These are phyloP conservation scores for Botrytis aclada DNA, from an alignment of 2,329 filamentous ascomycete species.

Conservation along the genomic window DNA sequence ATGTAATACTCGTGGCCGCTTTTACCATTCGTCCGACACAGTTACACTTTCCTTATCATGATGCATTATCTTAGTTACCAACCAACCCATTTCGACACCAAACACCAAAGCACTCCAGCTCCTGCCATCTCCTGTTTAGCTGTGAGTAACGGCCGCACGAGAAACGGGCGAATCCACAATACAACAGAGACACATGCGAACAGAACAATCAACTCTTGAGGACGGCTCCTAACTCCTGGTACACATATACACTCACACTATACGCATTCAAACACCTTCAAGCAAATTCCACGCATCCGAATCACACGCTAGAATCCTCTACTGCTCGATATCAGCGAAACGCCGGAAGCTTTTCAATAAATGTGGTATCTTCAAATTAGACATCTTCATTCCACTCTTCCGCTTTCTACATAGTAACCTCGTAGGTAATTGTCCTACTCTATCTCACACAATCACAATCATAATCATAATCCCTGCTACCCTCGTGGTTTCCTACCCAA, in stretches of 20 bases:
- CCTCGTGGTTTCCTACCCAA: conserved; percentile 13
- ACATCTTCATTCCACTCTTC: conserved; percentile 1
- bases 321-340: not conserved
- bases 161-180: not conserved
- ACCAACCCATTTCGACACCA: not conserved
- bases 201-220: not conserved
- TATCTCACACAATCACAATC: conserved; percentile 5
- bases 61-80: not conserved
- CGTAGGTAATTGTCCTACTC: not conserved
- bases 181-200: not conserved
- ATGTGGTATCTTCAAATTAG: not conserved
- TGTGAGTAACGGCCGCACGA: not conserved
- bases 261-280: not conserved
- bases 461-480: not conserved
- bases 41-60: not conserved
- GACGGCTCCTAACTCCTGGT: not conserved
- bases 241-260: not conserved
- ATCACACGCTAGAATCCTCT: not conserved
- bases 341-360: not conserved
- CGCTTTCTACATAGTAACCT: not conserved
- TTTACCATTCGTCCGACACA: not conserved
- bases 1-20: not conserved
- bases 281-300: not conserved
- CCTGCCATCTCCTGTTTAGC: not conserved
- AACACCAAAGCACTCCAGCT: not conserved